Conservation (phyloP, 345 rosid genomes). For the Citrus cavaleriei region DNA sequence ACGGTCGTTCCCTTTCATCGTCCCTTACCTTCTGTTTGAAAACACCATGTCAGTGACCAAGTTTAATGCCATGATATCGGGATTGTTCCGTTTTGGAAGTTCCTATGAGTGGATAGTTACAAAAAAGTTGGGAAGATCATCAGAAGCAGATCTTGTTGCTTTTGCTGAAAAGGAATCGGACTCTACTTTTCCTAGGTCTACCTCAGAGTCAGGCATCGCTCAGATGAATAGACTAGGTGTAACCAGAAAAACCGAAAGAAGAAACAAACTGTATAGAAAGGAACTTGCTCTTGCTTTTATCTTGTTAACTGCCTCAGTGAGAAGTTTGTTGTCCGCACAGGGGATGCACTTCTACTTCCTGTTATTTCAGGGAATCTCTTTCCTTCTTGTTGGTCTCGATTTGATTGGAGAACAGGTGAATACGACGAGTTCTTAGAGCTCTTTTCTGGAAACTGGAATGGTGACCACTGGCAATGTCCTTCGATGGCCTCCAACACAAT, state of each 20-base stretch:
- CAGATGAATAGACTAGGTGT: conserved; percentile 57
- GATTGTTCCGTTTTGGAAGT: conserved; percentile 71
- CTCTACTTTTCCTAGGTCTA: conserved; percentile 40
- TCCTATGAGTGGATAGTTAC: conserved; percentile 96
- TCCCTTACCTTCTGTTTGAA: conserved; percentile 91
- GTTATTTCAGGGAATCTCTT: conserved; percentile 80
- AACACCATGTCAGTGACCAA: conserved; percentile 98
- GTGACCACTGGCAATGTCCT: not conserved
- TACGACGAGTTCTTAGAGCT: conserved; percentile 17
- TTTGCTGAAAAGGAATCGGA: conserved; percentile 59
- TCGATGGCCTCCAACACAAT: not conserved
- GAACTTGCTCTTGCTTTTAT: conserved; percentile 73
- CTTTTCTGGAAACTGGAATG: not conserved
- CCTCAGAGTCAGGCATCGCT: conserved; percentile 66
- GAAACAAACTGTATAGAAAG: conserved; percentile 64
- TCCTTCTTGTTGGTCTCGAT: conserved; percentile 82
- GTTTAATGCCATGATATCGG: conserved; percentile 95
- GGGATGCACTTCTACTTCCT: conserved; percentile 91
- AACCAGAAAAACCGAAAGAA: conserved; percentile 40
- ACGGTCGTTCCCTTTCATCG: conserved; percentile 81
- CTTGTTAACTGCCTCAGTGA: conserved; percentile 57
- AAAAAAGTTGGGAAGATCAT: conserved; percentile 86
- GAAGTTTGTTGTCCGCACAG: conserved; percentile 85
- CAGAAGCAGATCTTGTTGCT: conserved; percentile 81
- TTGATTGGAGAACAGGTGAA: conserved; percentile 91